Percentiles rank a stretch among this genome's conserved stretches.
These are phyloP conservation scores for Komagataella phaffii DNA, from an alignment of 805 yeast species.

Conservation along the genomic window DNA sequence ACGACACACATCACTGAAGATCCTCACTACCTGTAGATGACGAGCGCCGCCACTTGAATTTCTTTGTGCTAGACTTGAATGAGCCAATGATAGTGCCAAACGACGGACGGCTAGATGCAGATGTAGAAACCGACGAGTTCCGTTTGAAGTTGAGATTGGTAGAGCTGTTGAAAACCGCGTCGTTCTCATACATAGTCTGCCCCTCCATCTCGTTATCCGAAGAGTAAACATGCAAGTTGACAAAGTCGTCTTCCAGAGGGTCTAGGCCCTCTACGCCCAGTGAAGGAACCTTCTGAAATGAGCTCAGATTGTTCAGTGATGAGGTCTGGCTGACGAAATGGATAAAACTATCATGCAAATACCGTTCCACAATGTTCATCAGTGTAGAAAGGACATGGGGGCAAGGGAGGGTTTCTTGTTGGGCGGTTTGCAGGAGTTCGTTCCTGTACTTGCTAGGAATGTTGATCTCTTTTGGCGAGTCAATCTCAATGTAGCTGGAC, in stretches of 20 bases:
- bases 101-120: not conserved
- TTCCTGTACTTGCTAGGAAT: constrained; percentile 13
- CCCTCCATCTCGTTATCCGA: not conserved
- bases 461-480: constrained; percentile 17
- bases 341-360: not conserved
- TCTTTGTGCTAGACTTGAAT: not conserved
- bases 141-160: not conserved
- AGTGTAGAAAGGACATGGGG: not conserved
- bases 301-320: not conserved
- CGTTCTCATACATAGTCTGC: not conserved
- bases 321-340: not conserved
- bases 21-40: not conserved
- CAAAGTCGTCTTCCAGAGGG: not conserved
- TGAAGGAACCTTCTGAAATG: not conserved
- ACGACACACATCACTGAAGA: not conserved
- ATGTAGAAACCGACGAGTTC: not conserved
- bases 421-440: not conserved
- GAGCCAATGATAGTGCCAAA: not conserved
- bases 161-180: not conserved
- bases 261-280: not conserved
- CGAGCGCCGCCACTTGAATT: not conserved
- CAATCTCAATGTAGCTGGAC: constrained; percentile 13
- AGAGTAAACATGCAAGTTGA: not conserved
- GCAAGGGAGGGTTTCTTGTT: not conserved
- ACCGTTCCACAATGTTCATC: not conserved